Evolutionary conservation across 164 flowering plant genomes (phyloP), one percentile per base, ranked within the genome.

Genomic region (Magnolia kwangsiensis): DNA sequence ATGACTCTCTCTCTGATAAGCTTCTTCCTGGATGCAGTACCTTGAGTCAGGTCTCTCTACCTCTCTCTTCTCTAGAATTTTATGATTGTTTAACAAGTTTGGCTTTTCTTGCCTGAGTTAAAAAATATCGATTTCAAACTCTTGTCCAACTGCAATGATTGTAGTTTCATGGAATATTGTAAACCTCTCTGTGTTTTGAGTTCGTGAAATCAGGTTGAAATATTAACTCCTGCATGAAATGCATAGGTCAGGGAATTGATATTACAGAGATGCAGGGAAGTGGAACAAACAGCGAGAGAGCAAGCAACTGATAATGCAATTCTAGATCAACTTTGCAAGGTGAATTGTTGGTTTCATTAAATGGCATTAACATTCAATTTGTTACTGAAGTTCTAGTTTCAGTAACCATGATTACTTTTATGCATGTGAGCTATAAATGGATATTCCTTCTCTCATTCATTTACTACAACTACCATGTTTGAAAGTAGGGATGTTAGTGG

Each of bases 301-400:
- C 98, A 91, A 83, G 98, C 97, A 73, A 87, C 98, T 20, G 98
- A 93, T 79, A 93, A 96, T 87, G 95, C 96, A 18, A 91, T 92
- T 75, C 85, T 96, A n/a, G 98, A 92, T 78, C 92, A 89, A 83
- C 87, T 93, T 31, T 80, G 84, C 75, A 90, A 95, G 96, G 98
- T 93, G 69, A 75, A 50, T 19, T 16, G 7, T 65, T 65, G 24
- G 21, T 20, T 21, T 23, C 29, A 24, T 65, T 65, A 7, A 20
- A 8, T 20, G 24, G 68, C 9, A 21, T 8, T 10, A 24, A 18
- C 21, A 64, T 18, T n/a, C 67, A 64, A 64, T 64, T 64, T 64
- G 67, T 64, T 64, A 2, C 20, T 64, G 67, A 21, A 37, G 45
- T 37, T 37, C 45, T 4, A 37, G 45, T 37, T 37, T 37, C 45